Conservation (phyloP, 2,329 filamentous ascomycete genomes). For the Diaporthe citrichinensis region DNA sequence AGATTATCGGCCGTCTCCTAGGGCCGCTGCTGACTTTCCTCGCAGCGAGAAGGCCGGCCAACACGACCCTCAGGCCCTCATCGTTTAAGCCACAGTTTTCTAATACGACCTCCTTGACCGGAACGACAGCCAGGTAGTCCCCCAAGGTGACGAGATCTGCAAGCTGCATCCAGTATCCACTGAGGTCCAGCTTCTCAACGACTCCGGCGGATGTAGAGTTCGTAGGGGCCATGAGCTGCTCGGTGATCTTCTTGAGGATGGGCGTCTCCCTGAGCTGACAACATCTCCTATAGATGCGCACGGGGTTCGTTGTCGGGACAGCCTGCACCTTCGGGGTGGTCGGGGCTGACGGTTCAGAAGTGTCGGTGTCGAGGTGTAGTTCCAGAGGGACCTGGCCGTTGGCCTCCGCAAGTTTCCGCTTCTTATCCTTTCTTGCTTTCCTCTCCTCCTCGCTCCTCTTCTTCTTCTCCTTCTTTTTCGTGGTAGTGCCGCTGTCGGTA, state of each 20-base stretch:
- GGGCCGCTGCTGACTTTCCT: constrained; percentile 70
- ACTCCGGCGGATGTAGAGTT: constrained; percentile 79
- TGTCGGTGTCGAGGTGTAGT: constrained; percentile 79
- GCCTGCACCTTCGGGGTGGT: constrained; percentile 68
- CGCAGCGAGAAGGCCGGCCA: constrained; percentile 87
- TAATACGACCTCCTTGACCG: constrained; percentile 86
- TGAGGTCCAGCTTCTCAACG: constrained; percentile 86
- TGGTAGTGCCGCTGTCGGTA: constrained; percentile 47
- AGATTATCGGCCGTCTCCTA: constrained; percentile 60
- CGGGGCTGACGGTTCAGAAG: constrained; percentile 55
- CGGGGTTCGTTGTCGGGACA: constrained; percentile 88
- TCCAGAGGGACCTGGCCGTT: constrained; percentile 91
- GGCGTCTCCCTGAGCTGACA: constrained; percentile 95
- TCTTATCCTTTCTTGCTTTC: constrained; percentile 92
- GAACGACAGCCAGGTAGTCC: constrained; percentile 94
- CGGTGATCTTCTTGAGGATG: constrained; percentile 90
- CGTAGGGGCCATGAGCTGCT: constrained; percentile 83
- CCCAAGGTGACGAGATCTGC: constrained; percentile 89
- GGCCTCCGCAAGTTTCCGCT: constrained; percentile 85
- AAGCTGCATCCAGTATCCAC: constrained; percentile 85
- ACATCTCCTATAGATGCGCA: constrained; percentile 92
- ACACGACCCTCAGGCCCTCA: constrained; percentile 86
- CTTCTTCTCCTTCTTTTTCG: constrained; percentile 94
- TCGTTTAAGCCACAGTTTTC: constrained; percentile 91
- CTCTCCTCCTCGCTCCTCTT: constrained; percentile 94